Evolutionary conservation across 768 basidiomycete genomes (phyloP).

Genomic region (Suillus fuscotomentosus): DNA sequence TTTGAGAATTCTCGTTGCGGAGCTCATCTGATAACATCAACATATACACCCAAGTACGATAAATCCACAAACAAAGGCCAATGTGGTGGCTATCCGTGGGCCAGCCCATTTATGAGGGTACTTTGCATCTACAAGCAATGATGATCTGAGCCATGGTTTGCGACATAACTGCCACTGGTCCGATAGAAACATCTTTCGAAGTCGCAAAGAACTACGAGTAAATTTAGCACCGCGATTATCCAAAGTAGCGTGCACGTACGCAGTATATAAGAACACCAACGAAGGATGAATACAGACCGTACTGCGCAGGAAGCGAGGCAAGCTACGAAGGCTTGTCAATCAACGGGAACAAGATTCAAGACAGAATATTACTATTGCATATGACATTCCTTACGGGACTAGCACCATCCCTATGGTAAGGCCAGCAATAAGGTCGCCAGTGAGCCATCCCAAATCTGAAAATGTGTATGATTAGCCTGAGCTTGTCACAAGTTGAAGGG

Average conservation of each 20-base stretch:
- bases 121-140: conserved; percentile 40
- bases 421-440: no score
- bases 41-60: conserved; percentile 93
- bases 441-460: conserved; percentile 38
- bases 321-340: conserved; percentile 43
- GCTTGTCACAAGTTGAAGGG: background rate
- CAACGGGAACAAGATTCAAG: background rate
- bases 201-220: no score
- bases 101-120: conserved; percentile 59
- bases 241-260: no score
- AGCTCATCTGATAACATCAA: conserved; percentile 87
- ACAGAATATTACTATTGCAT: conserved; percentile 33
- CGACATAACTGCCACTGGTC: no score
- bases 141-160: no score
- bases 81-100: conserved; percentile 77
- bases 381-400: no score
- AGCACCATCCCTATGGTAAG: no score
- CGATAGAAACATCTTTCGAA: no score
- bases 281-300: conserved; percentile 93
- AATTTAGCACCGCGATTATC: no score
- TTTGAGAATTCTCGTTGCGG: conserved; percentile 64
- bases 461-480: background rate
- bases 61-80: conserved; percentile 88
- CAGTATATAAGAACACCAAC: conserved; percentile 82
- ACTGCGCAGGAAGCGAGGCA: conserved; percentile 82